Base-by-base conservation (phyloP, 2,329 filamentous ascomycete genomes). In the Ilyonectria robusta region DNA sequence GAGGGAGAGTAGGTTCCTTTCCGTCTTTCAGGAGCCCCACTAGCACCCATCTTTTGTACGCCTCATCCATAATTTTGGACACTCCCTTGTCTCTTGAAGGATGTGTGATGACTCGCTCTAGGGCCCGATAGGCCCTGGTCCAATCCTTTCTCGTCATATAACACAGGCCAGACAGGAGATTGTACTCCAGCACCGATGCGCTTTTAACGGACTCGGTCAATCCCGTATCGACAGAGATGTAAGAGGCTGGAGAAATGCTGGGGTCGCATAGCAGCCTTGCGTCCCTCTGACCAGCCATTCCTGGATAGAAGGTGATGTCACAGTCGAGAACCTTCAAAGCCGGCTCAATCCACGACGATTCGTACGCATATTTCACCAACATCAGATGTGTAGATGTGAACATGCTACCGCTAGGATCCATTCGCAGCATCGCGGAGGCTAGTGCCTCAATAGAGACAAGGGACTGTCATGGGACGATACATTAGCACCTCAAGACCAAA, bases 21-120 rank as follows among this genome's bases (percentile, higher is more conserved):
- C 94, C 95, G 59, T 90, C 83, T 7, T 88, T 85, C 19, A 99
- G 83, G 61, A 98, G 85, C 59, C 90, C 89, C 10, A 94, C 87
- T 17, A 99, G 83, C 9, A 97, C 78, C 93, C 94, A 98, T 80
- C 95, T 97, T 82, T 95, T 97, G 84, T 97, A 95, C 6, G 94
- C 93, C 71, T 97, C 94, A 4, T 93, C 85, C 92, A 96, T 96
- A 57, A 97, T 86, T 78, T 90, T 91, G 79, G 92, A 95, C 13
- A 89, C 85, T 40, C 89, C 86, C 35, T 85, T 83, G 21, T 90
- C 91, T 58, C 84, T 85, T 0, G 86, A 84, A 1, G 94, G 93
- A 64, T 91, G 90, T 3, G 91, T 88, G 40, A 97, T 84, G 48
- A 89, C 87, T 65, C 88, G 85, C 72, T 90, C 88, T 29, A 94